Evolutionary conservation across 495 filamentous ascomycete species (phyloP).

Genomic region (Penicillium lividum): DNA sequence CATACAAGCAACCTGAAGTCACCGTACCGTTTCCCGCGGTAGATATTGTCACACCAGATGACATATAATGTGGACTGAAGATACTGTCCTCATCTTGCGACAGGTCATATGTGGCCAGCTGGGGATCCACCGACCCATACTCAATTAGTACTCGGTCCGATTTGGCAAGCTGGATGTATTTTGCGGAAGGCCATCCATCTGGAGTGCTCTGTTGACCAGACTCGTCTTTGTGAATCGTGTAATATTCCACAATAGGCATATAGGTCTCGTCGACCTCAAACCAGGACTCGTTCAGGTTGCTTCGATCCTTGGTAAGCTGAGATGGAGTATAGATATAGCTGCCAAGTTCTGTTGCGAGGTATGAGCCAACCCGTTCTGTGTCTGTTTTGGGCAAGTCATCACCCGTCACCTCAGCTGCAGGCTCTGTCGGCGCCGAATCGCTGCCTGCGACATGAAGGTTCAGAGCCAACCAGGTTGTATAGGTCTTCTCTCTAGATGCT

Average conservation of each 20-base stretch:
- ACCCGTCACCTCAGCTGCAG: conserved; percentile 35
- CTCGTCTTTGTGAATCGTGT: conserved; percentile 37
- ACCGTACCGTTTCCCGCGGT: conserved; percentile 37
- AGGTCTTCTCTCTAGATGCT: conserved; percentile 41
- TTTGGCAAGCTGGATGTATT: conserved; percentile 54
- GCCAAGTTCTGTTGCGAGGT: conserved; percentile 42
- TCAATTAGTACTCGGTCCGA: conserved; percentile 52
- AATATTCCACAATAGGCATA: conserved; percentile 56
- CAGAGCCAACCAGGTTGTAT: conserved; percentile 53
- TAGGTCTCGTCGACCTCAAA: conserved; percentile 45
- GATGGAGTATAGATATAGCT: conserved; percentile 56
- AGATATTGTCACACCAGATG: conserved; percentile 28
- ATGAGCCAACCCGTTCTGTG: conserved; percentile 32
- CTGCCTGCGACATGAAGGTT: conserved; percentile 61
- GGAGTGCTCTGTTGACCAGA: conserved; percentile 48
- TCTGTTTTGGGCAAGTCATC: conserved; percentile 35
- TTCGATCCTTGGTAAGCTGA: conserved; percentile 48
- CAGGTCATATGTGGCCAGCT: conserved; percentile 55
- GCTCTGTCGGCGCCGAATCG: conserved; percentile 35
- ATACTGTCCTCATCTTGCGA: conserved; percentile 41
- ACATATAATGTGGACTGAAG: conserved; percentile 45
- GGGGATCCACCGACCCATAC: conserved; percentile 57
- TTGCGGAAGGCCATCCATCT: conserved; percentile 64
- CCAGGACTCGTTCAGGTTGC: conserved; percentile 61
- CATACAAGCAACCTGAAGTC: conserved; percentile 54